Percentiles rank a stretch among this genome's conserved stretches.
Evolutionary conservation across 179 eudicot genomes (phyloP).

Genomic region (Drosera spatulata): DNA sequence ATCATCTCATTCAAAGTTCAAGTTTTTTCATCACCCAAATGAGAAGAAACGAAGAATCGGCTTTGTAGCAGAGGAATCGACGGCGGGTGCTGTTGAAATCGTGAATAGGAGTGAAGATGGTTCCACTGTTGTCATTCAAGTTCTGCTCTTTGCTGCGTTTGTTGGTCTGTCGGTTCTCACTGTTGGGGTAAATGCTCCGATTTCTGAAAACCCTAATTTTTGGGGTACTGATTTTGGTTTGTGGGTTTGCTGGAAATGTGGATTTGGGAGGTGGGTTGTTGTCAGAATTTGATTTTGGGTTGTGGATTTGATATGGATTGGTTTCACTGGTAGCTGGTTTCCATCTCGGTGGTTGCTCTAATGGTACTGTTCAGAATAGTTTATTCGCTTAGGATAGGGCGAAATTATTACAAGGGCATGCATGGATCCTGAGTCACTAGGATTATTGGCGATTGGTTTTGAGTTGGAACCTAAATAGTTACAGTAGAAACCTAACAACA

Average conservation of each 20-base stretch:
- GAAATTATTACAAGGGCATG: too few species aligned
- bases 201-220: too few species aligned
- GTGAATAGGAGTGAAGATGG: slow-evolving; percentile 30
- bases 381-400: too few species aligned
- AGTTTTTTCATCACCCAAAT: slow-evolving; percentile 4
- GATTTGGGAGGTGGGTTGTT: neutral
- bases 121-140: slow-evolving; percentile 28
- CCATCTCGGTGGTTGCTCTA: too few species aligned
- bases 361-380: too few species aligned
- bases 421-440: too few species aligned
- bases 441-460: too few species aligned
- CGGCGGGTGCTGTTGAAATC: slow-evolving; percentile 37
- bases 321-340: neutral
- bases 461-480: too few species aligned
- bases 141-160: slow-evolving; percentile 69
- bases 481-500: too few species aligned
- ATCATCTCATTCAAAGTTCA: neutral
- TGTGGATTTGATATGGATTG: neutral
- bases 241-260: neutral
- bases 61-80: slow-evolving; percentile 15
- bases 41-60: slow-evolving; percentile 14
- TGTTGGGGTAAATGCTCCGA: slow-evolving; percentile 46
- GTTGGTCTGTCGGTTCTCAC: slow-evolving; percentile 66
- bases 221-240: neutral
- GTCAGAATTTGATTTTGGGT: neutral